Evolutionary conservation across 345 rosid genomes (phyloP).

Genomic region (Gossypium raimondii): DNA sequence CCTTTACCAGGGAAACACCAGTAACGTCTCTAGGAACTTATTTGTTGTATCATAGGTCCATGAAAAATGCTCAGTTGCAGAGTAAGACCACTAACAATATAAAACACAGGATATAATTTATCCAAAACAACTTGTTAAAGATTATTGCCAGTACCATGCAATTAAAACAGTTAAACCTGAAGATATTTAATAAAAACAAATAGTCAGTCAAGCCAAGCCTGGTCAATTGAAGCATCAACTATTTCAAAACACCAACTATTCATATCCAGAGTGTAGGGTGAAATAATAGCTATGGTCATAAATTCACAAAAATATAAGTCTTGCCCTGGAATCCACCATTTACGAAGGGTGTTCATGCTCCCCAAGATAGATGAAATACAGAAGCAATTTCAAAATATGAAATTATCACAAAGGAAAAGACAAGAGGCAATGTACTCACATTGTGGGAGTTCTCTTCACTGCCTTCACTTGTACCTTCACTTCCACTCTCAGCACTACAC

Average conservation of each 20-base stretch:
- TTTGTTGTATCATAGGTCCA: background rate
- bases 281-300: background rate
- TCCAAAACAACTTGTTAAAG: background rate
- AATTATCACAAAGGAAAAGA: background rate
- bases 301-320: background rate
- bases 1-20: background rate
- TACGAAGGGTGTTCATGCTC: background rate
- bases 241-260: background rate
- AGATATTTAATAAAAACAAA: background rate
- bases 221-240: background rate
- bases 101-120: no score
- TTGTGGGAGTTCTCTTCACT: constrained; percentile 87
- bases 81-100: background rate
- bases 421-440: constrained; percentile 42
- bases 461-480: constrained; percentile 97
- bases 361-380: background rate
- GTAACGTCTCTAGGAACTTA: background rate
- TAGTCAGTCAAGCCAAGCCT: background rate
- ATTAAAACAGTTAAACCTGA: background rate
- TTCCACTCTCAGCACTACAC: constrained; percentile 79
- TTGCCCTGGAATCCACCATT: background rate
- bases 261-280: background rate
- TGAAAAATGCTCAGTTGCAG: background rate
- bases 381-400: background rate
- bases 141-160: background rate